Evolutionary conservation across 805 yeast genomes (phyloP), one percentile per base, ranked within the genome.

Genomic region (Candida boidinii): DNA sequence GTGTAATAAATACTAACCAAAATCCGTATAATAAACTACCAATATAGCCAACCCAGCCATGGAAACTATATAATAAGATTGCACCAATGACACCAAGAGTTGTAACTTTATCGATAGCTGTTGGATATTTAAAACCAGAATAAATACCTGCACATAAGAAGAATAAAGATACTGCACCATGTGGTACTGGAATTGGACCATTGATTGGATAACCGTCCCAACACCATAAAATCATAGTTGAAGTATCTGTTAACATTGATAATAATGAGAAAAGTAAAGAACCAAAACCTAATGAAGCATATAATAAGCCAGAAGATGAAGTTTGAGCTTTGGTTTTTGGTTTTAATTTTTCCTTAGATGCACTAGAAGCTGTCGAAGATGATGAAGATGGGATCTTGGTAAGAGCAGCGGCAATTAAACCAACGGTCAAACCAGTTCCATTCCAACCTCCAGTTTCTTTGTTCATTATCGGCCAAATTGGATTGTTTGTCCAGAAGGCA

Each of bases 381-480:
- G 25, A 16, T 2, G 33, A 17, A 9, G 39, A 34, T 8, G 55
- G 51, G 9, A 48, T 28, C 16, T 31, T 39, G 3, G 95, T 73
- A 35, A 79, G 62, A n/a, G 73, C 44, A 3, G 90, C 87, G 25
- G 76, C 68, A 8, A 70, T 41, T 4, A 78, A 45, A 16, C 94
- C 95, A 31, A 81, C 38, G 4, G 64, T 55, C 3, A 86, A 54
- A 26, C 92, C 94, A 20, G 74, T 58, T 33, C 64, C 66, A 56
- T 90, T 90, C 66, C 75, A 74, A 11, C 98, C 98, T 14, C 96
- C 96, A 45, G 84, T 87, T 10, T 64, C 70, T 13, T 66, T 67
- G 53, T 87, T 79, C 88, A 92, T 79, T 31, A 88, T 81, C 19
- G 97, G 94, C 98, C 98, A 92, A 30, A 87, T 64, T 24, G 98